These are phyloP conservation scores for Trichopus zeylanicus DNA, from an alignment of 116 monocot species.

Conservation along the genomic window DNA sequence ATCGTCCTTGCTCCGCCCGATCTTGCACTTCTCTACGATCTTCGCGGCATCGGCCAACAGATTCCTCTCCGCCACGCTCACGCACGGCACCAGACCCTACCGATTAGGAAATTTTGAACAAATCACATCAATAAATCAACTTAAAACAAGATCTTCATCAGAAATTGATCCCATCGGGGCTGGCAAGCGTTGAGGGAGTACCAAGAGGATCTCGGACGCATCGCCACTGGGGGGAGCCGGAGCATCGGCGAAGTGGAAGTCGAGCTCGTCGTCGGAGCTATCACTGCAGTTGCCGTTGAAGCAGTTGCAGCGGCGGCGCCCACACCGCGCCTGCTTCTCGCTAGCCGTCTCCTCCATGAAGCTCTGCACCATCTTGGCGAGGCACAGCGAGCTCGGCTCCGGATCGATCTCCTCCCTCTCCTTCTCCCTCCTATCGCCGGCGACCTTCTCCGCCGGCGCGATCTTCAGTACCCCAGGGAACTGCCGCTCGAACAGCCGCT, in stretches of 20 bases:
- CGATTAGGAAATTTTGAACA: neutral
- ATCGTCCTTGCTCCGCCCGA: conserved; percentile 23
- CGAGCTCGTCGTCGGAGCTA: conserved; percentile 68
- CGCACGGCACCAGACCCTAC: conserved; percentile 58
- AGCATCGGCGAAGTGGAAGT: conserved; percentile 15
- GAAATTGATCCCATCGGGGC: neutral
- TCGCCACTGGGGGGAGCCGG: conserved; percentile 15
- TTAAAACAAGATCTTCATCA: neutral
- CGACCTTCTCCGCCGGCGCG: conserved; percentile 16
- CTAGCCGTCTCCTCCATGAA: conserved; percentile 66
- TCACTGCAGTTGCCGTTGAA: conserved; percentile 65
- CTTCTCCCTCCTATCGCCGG: conserved; percentile 3
- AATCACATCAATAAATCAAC: neutral
- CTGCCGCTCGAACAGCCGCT: conserved; percentile 46
- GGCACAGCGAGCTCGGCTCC: conserved; percentile 65
- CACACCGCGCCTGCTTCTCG: conserved; percentile 33
- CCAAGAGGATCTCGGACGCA: conserved; percentile 62
- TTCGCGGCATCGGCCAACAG: conserved; percentile 67
- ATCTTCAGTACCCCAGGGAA: conserved; percentile 19
- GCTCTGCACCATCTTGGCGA: conserved; percentile 73
- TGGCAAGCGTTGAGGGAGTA: too few relatives aligned
- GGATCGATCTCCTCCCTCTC: neutral
- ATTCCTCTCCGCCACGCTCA: conserved; percentile 54
- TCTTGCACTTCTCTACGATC: conserved; percentile 46
- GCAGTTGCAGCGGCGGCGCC: conserved; percentile 58